A percentile compares a stretch with the other conserved stretches of the same genome.
Evolutionary conservation across 2,329 filamentous ascomycete species (phyloP).

Genomic region (Beauveria caledonica): DNA sequence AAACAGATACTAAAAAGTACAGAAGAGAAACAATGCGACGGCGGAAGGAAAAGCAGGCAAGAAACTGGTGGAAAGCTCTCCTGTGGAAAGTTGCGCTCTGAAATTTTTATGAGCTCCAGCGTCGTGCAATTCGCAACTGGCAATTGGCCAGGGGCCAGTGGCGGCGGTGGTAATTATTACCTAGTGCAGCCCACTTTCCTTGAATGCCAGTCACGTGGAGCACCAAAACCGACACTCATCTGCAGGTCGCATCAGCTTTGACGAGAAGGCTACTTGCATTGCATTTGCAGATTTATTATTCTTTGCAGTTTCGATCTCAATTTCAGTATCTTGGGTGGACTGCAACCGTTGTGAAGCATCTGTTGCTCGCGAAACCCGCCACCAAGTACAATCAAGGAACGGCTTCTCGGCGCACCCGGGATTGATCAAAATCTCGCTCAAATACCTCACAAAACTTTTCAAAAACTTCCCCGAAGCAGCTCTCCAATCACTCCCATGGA

Average conservation of each 20-base stretch:
- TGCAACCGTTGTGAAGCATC: not conserved
- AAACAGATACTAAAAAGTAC: slow-evolving; percentile 19
- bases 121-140: slow-evolving; percentile 9
- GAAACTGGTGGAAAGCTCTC: slow-evolving; percentile 15
- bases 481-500: slow-evolving; percentile 3
- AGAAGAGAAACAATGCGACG: slow-evolving; percentile 19
- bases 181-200: not conserved
- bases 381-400: not conserved
- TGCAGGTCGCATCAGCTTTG: not conserved
- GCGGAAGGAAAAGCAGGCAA: slow-evolving; percentile 13
- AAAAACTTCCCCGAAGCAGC: slow-evolving; percentile 14
- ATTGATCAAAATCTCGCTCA: not conserved
- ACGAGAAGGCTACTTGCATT: not conserved
- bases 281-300: not conserved
- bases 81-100: slow-evolving; percentile 20
- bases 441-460: slow-evolving; percentile 4
- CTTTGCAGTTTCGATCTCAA: too few relatives aligned
- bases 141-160: slow-evolving; percentile 7
- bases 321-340: not conserved
- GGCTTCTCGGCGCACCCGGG: not conserved
- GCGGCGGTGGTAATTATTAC: not conserved
- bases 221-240: not conserved
- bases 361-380: not conserved
- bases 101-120: slow-evolving; percentile 30
- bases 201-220: slow-evolving; percentile 5